Conservation (phyloP, 805 yeast genomes). For the Blastobotrys robertii region DNA sequence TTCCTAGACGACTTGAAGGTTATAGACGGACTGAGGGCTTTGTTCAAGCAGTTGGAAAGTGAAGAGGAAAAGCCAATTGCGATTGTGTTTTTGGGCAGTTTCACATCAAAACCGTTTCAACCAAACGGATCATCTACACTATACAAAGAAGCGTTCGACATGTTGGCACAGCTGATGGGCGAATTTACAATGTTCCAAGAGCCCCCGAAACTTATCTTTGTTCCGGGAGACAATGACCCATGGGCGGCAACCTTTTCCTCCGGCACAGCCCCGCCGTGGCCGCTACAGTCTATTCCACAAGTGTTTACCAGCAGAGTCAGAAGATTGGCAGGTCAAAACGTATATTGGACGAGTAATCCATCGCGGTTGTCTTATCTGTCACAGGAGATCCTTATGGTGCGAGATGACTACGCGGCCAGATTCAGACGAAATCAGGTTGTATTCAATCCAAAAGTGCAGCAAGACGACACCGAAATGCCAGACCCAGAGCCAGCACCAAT, state of each 20-base stretch:
- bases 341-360: constrained; percentile 69
- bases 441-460: constrained; percentile 30
- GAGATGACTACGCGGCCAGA: constrained; percentile 66
- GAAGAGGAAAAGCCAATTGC: constrained; percentile 51
- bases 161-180: constrained; percentile 55
- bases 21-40: constrained; percentile 54
- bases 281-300: constrained; percentile 62
- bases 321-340: constrained; percentile 40
- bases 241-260: constrained; percentile 70
- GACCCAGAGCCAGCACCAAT: constrained; percentile 8
- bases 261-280: constrained; percentile 55
- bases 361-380: constrained; percentile 65
- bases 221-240: constrained; percentile 91
- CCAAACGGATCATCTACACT: constrained; percentile 46
- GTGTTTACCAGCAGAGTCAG: constrained; percentile 61
- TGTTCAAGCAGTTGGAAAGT: constrained; percentile 45
- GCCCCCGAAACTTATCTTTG: constrained; percentile 50
- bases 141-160: constrained; percentile 52
- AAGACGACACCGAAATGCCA: constrained; percentile 17
- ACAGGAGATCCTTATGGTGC: constrained; percentile 66
- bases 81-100: constrained; percentile 77
- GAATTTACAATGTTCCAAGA: constrained; percentile 45
- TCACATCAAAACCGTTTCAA: constrained; percentile 54
- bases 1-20: constrained; percentile 50
- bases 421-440: constrained; percentile 60